These are phyloP conservation scores for Fusarium fujikuroi DNA, from an alignment of 2,329 filamentous ascomycete genomes.

Conservation along the genomic window DNA sequence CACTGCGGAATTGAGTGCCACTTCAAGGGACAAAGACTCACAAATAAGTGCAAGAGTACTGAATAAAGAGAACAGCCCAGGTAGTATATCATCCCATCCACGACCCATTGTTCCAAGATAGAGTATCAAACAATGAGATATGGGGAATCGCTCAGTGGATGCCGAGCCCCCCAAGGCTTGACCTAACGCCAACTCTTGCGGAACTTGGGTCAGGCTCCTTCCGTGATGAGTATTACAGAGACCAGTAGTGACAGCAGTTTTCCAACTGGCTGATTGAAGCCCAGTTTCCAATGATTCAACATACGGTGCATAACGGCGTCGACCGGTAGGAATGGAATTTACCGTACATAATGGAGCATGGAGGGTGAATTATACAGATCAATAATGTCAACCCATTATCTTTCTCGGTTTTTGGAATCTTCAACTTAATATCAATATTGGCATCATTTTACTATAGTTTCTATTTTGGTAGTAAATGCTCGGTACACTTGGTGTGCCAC, in stretches of 20 bases:
- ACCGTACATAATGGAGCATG: accelerated
- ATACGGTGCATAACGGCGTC: no score
- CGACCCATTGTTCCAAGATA: background rate
- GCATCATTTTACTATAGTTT: background rate
- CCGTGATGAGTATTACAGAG: background rate
- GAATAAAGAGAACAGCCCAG: background rate
- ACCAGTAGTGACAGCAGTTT: no score
- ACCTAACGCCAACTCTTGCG: background rate
- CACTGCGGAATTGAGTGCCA: background rate
- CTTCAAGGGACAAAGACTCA: background rate
- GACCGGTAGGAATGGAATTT: accelerated
- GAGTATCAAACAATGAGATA: background rate
- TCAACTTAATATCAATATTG: accelerated
- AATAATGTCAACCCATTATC: accelerated
- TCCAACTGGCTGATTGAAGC: no score
- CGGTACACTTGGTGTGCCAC: background rate
- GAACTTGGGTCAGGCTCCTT: background rate
- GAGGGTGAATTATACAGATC: background rate
- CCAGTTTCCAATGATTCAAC: no score
- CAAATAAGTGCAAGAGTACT: background rate
- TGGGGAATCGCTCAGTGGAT: background rate
- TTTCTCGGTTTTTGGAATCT: background rate
- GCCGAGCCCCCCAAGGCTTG: accelerated
- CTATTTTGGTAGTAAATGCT: background rate
- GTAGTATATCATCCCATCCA: background rate